These are phyloP conservation scores for Russula griseocarnosa DNA, from an alignment of 768 basidiomycete genomes.

Conservation along the genomic window DNA sequence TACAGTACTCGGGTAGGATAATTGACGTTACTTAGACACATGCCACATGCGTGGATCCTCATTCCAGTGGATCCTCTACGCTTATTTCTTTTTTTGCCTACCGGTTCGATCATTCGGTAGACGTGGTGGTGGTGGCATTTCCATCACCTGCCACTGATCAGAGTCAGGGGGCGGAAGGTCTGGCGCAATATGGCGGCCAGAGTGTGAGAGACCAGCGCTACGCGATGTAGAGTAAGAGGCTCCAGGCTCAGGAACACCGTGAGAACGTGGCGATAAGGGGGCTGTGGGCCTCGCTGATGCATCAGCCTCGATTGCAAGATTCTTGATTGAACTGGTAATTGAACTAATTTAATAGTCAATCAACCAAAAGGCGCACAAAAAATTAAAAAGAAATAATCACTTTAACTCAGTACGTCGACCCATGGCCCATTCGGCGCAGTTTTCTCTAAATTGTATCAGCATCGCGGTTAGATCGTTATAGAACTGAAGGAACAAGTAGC, in stretches of 20 bases:
- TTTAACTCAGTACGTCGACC: slow-evolving; percentile 69
- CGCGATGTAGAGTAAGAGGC: background rate
- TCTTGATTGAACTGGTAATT: slow-evolving; percentile 41
- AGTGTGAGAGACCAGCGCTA: background rate
- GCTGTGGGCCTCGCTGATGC: slow-evolving; percentile 2
- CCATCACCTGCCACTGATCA: slow-evolving; percentile 36
- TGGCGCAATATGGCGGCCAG: slow-evolving; percentile 24
- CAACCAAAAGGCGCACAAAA: background rate
- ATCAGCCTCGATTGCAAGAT: slow-evolving; percentile 35
- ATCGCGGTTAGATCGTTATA: slow-evolving; percentile 82
- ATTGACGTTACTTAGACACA: background rate
- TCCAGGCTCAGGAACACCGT: slow-evolving; percentile 4
- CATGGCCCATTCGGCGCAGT: slow-evolving; percentile 70
- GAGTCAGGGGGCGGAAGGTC: slow-evolving; percentile 40
- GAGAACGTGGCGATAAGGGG: slow-evolving; percentile 15
- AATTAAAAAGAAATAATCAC: slow-evolving; percentile 37
- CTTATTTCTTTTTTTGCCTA: slow-evolving; percentile 21
- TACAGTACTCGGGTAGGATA: background rate
- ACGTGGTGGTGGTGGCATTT: slow-evolving; percentile 28
- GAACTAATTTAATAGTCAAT: slow-evolving; percentile 37
- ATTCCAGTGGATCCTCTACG: background rate
- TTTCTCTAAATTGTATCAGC: slow-evolving; percentile 67
- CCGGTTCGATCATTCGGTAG: background rate
- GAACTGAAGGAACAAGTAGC: slow-evolving; percentile 51
- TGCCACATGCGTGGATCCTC: background rate